Evolutionary conservation across 2,329 filamentous ascomycete genomes (phyloP).

Genomic region (Penicillium olsonii): DNA sequence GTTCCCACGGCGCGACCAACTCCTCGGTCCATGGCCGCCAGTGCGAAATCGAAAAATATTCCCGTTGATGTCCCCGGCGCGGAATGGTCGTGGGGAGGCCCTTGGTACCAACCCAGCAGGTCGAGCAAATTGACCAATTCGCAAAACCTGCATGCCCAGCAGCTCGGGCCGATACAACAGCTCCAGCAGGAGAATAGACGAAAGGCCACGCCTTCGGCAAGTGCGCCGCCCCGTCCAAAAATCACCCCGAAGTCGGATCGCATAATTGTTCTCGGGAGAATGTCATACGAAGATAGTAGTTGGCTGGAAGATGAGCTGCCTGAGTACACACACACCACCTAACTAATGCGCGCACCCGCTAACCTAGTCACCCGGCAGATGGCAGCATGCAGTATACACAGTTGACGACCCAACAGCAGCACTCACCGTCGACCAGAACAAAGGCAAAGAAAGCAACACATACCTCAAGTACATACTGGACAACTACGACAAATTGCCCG

Average conservation of each 20-base stretch:
- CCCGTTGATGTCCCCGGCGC: constrained; percentile 19
- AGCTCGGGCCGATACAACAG: constrained; percentile 1
- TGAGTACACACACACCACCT: constrained; percentile 37
- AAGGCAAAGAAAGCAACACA: constrained; percentile 46
- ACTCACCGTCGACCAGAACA: constrained; percentile 33
- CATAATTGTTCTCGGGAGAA: constrained; percentile 43
- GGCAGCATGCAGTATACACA: constrained; percentile 47
- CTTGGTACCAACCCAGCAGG: background rate
- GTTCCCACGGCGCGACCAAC: constrained; percentile 11
- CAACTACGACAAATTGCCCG: constrained; percentile 49
- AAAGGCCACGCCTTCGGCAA: background rate
- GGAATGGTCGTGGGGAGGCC: constrained; percentile 3
- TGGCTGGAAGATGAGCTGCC: constrained; percentile 48
- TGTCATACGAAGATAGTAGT: constrained; percentile 43
- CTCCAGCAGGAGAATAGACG: background rate
- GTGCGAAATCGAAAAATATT: constrained; percentile 13
- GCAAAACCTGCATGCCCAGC: background rate
- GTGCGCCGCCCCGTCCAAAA: constrained; percentile 15
- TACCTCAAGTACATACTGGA: constrained; percentile 51
- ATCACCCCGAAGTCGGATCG: constrained; percentile 31
- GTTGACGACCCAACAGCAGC: constrained; percentile 36
- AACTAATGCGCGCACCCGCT: background rate
- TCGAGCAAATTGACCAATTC: background rate
- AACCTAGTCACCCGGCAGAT: constrained; percentile 29
- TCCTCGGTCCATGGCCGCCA: background rate